phyloP scores from a whole-genome alignment of 768 basidiomycete genomes.

The Agaricus blazei region DNA sequence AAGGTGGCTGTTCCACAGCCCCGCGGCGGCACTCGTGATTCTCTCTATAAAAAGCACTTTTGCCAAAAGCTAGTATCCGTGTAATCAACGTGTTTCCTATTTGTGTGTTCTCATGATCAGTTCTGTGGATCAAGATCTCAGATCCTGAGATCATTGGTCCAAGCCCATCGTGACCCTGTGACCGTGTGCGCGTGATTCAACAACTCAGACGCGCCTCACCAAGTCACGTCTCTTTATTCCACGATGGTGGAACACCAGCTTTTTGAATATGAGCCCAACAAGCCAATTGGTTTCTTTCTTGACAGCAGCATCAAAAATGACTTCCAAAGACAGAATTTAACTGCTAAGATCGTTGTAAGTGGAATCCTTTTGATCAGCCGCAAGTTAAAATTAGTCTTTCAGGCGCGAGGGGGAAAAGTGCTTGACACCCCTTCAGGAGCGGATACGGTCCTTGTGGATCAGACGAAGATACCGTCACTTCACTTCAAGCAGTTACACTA shows the following conservation, averaged over 20 bases:
- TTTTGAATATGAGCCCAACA: constrained; percentile 20
- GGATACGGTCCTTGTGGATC: constrained; percentile 21
- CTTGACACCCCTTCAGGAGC: constrained; percentile 14
- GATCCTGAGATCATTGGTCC: too few species aligned
- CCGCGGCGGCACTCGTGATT: too few species aligned
- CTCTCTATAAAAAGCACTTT: too few species aligned
- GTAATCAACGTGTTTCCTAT: too few species aligned
- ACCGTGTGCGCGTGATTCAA: too few species aligned
- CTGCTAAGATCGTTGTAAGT: constrained; percentile 29
- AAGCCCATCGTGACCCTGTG: too few species aligned
- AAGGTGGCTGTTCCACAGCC: too few species aligned
- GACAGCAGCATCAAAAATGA: constrained; percentile 25
- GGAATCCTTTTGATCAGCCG: background rate
- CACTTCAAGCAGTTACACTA: constrained; percentile 15
- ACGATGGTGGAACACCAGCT: constrained; percentile 6
- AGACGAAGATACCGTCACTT: background rate
- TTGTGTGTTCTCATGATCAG: too few species aligned
- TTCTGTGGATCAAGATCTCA: too few species aligned
- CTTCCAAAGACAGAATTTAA: constrained; percentile 16
- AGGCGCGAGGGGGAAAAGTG: constrained; percentile 26
- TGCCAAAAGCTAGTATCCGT: too few species aligned
- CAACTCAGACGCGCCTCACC: background rate
- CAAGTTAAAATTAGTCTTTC: background rate
- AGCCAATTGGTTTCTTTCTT: constrained; percentile 27
- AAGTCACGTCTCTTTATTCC: background rate